Evolutionary conservation across 805 yeast species (phyloP).

Genomic region (Candida rishiriensis): DNA sequence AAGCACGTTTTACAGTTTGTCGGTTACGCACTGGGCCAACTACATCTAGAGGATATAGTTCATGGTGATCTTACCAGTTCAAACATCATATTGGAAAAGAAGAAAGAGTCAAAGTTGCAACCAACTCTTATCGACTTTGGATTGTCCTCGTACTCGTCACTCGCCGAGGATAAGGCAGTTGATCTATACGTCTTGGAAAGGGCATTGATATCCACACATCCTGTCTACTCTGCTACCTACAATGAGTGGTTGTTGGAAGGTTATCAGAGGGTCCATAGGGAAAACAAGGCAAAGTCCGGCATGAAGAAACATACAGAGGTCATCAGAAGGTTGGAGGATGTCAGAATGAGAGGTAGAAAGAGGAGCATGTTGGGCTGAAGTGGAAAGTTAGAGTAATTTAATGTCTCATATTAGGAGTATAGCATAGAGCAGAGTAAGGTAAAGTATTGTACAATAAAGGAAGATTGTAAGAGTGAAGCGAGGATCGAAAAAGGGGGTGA

Average conservation of each 20-base stretch:
- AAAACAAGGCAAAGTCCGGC: conserved; percentile 31
- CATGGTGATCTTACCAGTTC: conserved; percentile 96
- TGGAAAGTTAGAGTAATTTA: background rate
- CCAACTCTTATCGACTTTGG: conserved; percentile 90
- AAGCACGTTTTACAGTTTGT: conserved; percentile 45
- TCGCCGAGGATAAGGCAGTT: conserved; percentile 94
- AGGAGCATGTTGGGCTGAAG: conserved; percentile 83
- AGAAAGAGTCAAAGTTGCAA: conserved; percentile 14
- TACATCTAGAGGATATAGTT: conserved; percentile 74
- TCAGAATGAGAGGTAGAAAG: conserved; percentile 88
- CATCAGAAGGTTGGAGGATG: conserved; percentile 67
- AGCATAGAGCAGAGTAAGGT: too few species aligned
- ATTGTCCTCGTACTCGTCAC: conserved; percentile 65
- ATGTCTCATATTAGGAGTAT: background rate
- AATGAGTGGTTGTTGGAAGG: conserved; percentile 72
- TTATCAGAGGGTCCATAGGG: conserved; percentile 40
- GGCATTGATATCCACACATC: conserved; percentile 89
- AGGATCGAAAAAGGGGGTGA: too few species aligned
- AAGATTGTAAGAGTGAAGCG: too few species aligned
- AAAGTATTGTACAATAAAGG: too few species aligned
- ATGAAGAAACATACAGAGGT: conserved; percentile 47
- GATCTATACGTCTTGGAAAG: conserved; percentile 91
- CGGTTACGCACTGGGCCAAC: conserved; percentile 61
- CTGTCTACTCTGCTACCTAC: conserved; percentile 60
- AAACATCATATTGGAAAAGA: conserved; percentile 54